Evolutionary conservation across 441 rosid species (phyloP).

Genomic region (Biscutella laevigata): DNA sequence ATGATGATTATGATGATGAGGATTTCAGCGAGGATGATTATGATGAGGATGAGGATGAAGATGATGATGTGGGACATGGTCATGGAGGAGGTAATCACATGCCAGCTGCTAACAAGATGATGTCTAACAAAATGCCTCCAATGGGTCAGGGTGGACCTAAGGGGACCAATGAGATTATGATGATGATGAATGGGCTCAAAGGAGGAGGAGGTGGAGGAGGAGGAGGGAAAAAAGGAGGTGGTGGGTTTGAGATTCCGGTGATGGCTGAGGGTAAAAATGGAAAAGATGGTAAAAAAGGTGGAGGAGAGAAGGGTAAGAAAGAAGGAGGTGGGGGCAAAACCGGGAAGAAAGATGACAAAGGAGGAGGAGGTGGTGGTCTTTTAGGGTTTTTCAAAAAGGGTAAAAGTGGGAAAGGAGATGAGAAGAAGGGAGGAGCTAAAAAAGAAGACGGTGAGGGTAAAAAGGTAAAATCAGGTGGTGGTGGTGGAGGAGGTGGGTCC

Average conservation of each 20-base stretch:
- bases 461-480: constrained; percentile 25
- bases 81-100: constrained; percentile 33
- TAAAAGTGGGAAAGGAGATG: constrained; percentile 28
- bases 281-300: constrained; percentile 34
- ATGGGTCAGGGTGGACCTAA: constrained; percentile 34
- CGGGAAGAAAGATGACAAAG: constrained; percentile 36
- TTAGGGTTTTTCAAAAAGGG: constrained; percentile 54
- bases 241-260: constrained; percentile 32
- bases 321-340: constrained; percentile 45
- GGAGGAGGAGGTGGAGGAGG: constrained; percentile 28
- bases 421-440: constrained; percentile 20
- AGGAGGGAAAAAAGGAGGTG: constrained; percentile 35
- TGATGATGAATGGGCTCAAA: constrained; percentile 36
- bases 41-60: constrained; percentile 35
- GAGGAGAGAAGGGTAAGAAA: constrained; percentile 30
- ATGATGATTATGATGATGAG: constrained; percentile 42
- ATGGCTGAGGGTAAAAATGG: constrained; percentile 37
- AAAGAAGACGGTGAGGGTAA: constrained; percentile 29
- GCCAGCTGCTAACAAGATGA: constrained; percentile 42
- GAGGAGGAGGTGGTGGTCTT: constrained; percentile 36
- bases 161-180: constrained; percentile 34
- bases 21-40: constrained; percentile 32
- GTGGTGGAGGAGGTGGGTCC: constrained; percentile 45
- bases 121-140: constrained; percentile 26
- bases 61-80: constrained; percentile 35